Evolutionary conservation across 129 eudicot species (phyloP).

Genomic region (Logfia minima): DNA sequence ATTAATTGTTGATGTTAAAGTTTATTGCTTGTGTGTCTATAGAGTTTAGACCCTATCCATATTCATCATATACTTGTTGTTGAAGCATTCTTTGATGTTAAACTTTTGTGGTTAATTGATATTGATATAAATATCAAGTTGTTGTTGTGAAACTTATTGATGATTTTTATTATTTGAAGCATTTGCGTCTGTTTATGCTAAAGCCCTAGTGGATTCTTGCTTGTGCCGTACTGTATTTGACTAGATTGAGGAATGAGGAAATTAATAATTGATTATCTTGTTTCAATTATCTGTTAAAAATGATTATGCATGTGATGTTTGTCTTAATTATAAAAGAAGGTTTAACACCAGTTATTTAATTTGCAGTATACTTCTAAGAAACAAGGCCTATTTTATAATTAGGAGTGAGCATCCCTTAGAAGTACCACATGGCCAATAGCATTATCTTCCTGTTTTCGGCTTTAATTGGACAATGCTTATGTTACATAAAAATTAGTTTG

Average conservation of each 20-base stretch:
- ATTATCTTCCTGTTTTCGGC: neutral
- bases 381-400: neutral
- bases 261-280: constrained; percentile 9
- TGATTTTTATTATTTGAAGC: neutral
- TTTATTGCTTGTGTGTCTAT: constrained; percentile 17
- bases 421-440: neutral
- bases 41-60: constrained; percentile 1
- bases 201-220: constrained; percentile 18
- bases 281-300: neutral
- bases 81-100: neutral
- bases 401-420: constrained; percentile 8
- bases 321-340: neutral
- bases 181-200: constrained; percentile 5
- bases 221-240: constrained; percentile 24
- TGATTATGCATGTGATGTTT: constrained; percentile 23
- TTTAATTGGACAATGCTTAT: constrained; percentile 7
- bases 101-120: neutral
- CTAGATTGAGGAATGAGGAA: constrained; percentile 2
- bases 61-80: constrained; percentile 12
- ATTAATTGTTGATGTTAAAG: constrained; percentile 2
- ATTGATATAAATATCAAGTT: neutral
- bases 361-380: constrained; percentile 1
- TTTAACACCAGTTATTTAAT: neutral
- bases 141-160: neutral
- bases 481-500: constrained; percentile 1